Evolutionary conservation across 257 asterid species (phyloP), one percentile per base, ranked within the genome.

Genomic region (Gentiana straminea): DNA sequence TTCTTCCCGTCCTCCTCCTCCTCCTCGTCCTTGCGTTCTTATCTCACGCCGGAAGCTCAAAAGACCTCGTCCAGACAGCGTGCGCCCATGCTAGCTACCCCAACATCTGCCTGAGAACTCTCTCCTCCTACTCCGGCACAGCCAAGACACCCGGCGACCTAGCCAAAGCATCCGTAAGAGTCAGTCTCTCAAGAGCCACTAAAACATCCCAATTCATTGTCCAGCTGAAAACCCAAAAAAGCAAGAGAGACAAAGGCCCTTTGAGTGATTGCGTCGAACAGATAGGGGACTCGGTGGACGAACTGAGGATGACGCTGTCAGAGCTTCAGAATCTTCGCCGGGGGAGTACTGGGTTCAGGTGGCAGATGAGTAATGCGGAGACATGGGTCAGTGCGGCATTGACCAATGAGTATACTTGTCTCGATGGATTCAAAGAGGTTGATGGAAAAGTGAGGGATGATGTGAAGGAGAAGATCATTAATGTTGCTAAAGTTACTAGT

Each of bases 341-440:
- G 8, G 95, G 85, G 35, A 55, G 60, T 8, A 39, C 7, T 39
- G 3, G 13, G 37, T 55, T 55, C 37, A 15, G n/a, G 11, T 55
- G 60, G 60, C 60, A 84, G 77, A 84, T 91, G 94, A 87, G 91
- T 72, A 87, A 91, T 60, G 94, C 75, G 13, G 80, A 87, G 83
- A 91, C 96, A 38, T 91, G 96, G 96, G 95, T 81, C 1, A 87
- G 96, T 73, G 98, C 98, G 47, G 96, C 96, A 24, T 58, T 91
- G 71, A 91, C 90, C 2, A 64, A 87, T 34, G 98, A 91, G 61
- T 94, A 91, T 43, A 87, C 95, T 8, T 91, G 98, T 43, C 86
- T 87, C 49, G 95, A 81, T 67, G 98, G 96, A 12, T 91, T 87
- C 63, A 75, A 69, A 72, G 98, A 87, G 60, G 63, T 83, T 62